Evolutionary conservation across 2,329 filamentous ascomycete genomes (phyloP), one percentile per base, ranked within the genome.

Genomic region (Aspergillus calidoustus): DNA sequence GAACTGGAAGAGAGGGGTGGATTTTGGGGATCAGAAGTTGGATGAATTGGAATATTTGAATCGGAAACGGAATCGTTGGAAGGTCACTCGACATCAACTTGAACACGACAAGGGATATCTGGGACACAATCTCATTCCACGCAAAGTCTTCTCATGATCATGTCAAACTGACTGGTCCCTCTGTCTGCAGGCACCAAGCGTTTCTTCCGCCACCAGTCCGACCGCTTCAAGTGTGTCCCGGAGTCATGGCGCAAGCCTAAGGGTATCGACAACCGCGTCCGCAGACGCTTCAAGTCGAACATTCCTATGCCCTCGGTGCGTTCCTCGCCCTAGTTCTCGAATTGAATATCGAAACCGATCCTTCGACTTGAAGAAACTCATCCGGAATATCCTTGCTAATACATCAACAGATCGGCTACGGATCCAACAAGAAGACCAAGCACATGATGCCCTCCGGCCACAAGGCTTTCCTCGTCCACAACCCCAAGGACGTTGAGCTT

Each of bases 391-490:
- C 4, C 38, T 50, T 31, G 51, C 44, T 53, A 59, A 59, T 53
- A 48, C 57, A 25, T 25, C 23, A 55, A 65, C 80, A 97, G 95
- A 99, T 99, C 81, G 95, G 95, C 79, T 99, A 93, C 82, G 93
- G 95, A 75, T 95, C 91, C 85, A 98, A 98, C 92, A 96, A 92
- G 89, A 98, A 98, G 89, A 99, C 95, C 80, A 90, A 92, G 79
- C 94, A 96, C 88, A 90, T 98, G 90, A 96, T 93, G 87, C 95
- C 95, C 81, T 97, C 93, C 76, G 95, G 95, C 85, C 94, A 98
- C 91, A 98, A 97, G 90, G 92, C 94, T 72, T 99, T 99, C 91
- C 89, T 98, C 80, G 95, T 99, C 85, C 92, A 90, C 90, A 99
- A 99, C 88, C 83, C 88, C 83, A 88, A 90, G 81, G 95, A 99